Evolutionary conservation across 2,329 filamentous ascomycete genomes (phyloP).

Genomic region (Calonectria pauciramosa): DNA sequence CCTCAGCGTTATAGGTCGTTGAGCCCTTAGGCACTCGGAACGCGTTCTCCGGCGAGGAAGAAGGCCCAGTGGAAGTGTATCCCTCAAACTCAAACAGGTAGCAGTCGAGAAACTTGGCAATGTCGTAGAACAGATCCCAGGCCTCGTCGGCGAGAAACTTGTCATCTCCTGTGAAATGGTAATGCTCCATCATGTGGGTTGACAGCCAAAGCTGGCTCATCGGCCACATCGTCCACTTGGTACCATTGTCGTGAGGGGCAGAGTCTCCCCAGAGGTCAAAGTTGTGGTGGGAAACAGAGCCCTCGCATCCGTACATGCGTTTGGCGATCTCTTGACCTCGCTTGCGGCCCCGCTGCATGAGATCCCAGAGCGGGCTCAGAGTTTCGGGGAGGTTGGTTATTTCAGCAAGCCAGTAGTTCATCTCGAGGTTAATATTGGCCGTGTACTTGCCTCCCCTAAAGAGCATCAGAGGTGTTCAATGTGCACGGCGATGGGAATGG

Average conservation of each 20-base stretch:
- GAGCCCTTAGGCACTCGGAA: neutral
- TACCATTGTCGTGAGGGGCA: neutral
- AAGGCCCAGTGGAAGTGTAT: neutral
- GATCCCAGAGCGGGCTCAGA: neutral
- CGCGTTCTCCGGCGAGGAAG: neutral
- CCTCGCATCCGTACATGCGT: neutral
- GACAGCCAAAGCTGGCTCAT: constrained; percentile 5
- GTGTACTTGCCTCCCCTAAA: neutral
- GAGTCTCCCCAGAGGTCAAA: neutral
- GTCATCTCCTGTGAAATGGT: neutral
- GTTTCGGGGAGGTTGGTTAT: neutral
- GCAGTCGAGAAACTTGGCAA: neutral
- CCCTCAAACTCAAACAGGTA: constrained; percentile 2
- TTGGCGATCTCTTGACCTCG: neutral
- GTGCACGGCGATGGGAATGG: too few species aligned
- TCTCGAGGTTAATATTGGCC: neutral
- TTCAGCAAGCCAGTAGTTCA: constrained; percentile 5
- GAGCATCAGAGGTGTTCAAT: neutral
- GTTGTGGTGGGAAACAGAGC: neutral
- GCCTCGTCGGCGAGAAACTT: neutral
- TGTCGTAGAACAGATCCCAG: neutral
- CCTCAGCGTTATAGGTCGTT: neutral
- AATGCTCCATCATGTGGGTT: constrained; percentile 2
- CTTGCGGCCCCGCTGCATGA: neutral
- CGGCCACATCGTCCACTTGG: constrained; percentile 4